phyloP scores from a whole-genome alignment of 768 basidiomycete genomes.

The Hygrophoropsis aurantiaca region DNA sequence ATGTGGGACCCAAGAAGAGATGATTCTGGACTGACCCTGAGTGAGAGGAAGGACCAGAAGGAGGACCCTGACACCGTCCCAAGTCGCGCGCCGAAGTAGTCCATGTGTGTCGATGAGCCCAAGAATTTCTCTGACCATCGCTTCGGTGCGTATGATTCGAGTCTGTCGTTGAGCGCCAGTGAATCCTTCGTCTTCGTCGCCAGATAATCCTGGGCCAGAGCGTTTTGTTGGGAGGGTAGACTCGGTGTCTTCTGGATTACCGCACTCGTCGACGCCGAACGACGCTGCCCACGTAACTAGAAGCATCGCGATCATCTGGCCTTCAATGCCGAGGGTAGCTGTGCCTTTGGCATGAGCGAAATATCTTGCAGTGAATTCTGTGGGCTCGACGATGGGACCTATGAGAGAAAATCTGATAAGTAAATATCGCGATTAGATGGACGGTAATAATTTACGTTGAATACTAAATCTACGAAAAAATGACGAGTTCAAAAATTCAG shows the following conservation, averaged over 20 bases:
- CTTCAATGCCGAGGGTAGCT: conserved; percentile 66
- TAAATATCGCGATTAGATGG: conserved; percentile 3
- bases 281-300: conserved; percentile 89
- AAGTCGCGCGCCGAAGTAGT: conserved; percentile 75
- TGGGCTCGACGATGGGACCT: conserved; percentile 87
- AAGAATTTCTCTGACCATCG: conserved; percentile 76
- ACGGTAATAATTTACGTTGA: conserved; percentile 59
- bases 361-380: conserved; percentile 77
- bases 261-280: conserved; percentile 83
- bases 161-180: conserved; percentile 37
- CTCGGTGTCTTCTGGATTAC: conserved; percentile 44
- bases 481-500: conserved; percentile 78
- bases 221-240: conserved; percentile 4
- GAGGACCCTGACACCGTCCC: conserved; percentile 84
- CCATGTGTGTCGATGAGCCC: conserved; percentile 79
- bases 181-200: conserved; percentile 27
- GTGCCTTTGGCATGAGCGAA: conserved; percentile 62
- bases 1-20: not conserved
- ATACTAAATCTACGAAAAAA: conserved; percentile 86
- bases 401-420: conserved; percentile 11
- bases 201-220: conserved; percentile 7
- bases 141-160: conserved; percentile 56
- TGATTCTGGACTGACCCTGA: conserved; percentile 54
- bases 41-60: conserved; percentile 81
- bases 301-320: conserved; percentile 73